phyloP scores from a whole-genome alignment of 805 yeast genomes.

The Spathaspora girioi region DNA sequence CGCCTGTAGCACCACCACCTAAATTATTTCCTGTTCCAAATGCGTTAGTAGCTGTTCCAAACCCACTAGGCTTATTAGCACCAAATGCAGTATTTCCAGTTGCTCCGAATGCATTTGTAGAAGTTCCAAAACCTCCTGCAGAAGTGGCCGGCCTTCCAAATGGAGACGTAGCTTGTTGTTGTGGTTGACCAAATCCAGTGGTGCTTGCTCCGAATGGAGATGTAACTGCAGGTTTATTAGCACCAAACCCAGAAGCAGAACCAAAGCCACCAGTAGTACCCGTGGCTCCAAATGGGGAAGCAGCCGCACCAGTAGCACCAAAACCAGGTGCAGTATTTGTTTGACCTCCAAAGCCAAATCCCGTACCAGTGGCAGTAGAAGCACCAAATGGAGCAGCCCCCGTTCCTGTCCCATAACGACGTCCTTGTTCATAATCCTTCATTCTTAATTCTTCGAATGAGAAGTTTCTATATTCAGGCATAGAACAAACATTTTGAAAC shows the following conservation, averaged over 20 bases:
- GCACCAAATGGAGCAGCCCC: constrained; percentile 32
- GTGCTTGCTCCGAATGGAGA: constrained; percentile 32
- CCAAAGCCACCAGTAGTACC: constrained; percentile 5
- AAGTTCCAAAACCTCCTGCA: constrained; percentile 11
- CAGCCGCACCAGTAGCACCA: constrained; percentile 27
- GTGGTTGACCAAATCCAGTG: constrained; percentile 8
- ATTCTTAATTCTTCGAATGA: constrained; percentile 86
- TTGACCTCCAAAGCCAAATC: constrained; percentile 14
- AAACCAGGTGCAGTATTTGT: constrained; percentile 14
- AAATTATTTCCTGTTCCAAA: constrained; percentile 16
- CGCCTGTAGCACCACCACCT: constrained; percentile 15
- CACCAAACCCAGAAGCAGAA: constrained; percentile 15
- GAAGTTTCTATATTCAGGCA: constrained; percentile 85
- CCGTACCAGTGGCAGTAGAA: constrained; percentile 19
- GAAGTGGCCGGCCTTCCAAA: constrained; percentile 4
- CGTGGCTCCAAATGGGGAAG: constrained; percentile 30
- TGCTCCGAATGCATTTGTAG: constrained; percentile 14
- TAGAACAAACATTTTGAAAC: constrained; percentile 73
- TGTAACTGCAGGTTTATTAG: constrained; percentile 13
- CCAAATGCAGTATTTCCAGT: constrained; percentile 29
- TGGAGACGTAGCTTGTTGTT: constrained; percentile 8
- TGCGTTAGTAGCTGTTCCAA: constrained; percentile 11
- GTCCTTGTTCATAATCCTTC: constrained; percentile 78
- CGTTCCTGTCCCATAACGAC: constrained; percentile 52
- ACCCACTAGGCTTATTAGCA: constrained; percentile 16